These are phyloP conservation scores for Pachysandra terminalis DNA, from an alignment of 164 flowering plant genomes.

Conservation along the genomic window DNA sequence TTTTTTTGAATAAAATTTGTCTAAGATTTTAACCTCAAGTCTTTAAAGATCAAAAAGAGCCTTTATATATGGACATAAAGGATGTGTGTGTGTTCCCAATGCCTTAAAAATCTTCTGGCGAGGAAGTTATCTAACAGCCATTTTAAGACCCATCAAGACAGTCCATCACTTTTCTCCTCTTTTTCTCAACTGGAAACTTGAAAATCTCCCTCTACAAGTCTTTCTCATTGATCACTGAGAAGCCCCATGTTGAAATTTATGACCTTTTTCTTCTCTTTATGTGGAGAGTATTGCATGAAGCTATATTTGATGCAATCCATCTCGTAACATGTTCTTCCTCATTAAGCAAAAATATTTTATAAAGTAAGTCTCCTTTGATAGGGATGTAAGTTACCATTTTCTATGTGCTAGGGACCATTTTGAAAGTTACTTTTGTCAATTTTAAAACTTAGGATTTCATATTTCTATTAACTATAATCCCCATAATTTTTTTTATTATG, in stretches of 20 bases:
- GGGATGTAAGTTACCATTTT: constrained; percentile 1
- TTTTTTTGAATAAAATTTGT: not conserved
- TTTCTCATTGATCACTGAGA: constrained; percentile 23
- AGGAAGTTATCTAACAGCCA: constrained; percentile 10
- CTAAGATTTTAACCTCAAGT: not conserved
- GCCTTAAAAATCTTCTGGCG: not conserved
- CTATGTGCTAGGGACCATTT: not conserved
- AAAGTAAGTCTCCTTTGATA: constrained; percentile 1
- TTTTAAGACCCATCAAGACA: constrained; percentile 24
- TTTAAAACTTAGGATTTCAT: too few relatives aligned
- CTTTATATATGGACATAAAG: too few relatives aligned
- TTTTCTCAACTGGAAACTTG: constrained; percentile 22
- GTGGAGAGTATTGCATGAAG: not conserved
- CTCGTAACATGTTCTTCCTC: constrained; percentile 3
- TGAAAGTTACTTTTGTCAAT: not conserved
- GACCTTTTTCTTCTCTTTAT: not conserved
- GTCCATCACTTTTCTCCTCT: constrained; percentile 26
- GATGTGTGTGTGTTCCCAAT: constrained; percentile 8
- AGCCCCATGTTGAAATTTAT: constrained; percentile 21
- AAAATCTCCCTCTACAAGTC: constrained; percentile 16
- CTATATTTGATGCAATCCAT: not conserved
- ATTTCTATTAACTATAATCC: too few relatives aligned
- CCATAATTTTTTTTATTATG: not conserved
- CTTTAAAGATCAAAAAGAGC: not conserved
- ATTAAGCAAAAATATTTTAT: not conserved